Base-by-base conservation (phyloP, 345 rosid genomes). In the Euphorbia pulcherrima region DNA sequence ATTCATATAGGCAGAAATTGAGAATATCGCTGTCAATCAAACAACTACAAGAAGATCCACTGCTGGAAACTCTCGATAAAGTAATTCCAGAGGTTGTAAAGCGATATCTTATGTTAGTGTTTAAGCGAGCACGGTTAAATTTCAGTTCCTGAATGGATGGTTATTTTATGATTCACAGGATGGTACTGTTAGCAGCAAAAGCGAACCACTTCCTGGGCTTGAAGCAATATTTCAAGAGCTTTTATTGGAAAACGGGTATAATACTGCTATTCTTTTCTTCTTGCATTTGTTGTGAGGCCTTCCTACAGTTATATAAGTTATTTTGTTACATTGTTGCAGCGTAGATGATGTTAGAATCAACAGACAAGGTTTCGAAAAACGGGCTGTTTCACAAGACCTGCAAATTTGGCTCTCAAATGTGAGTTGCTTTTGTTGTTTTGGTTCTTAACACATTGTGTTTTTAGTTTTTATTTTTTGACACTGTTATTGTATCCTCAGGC, bases 361-460 rank as follows among this genome's bases (percentile, higher is more conserved):
- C 57, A 75, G 86, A 58, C 93, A 92, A 85, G 98, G 98, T 51
- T 90, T 88, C 41, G 97, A 90, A 87, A 92, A 86, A 77, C 86
- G 93, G 52, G 94, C 89, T 29, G 96, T 92, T 72, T 92, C 98
- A 21, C 98, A 87, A 75, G 98, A 92, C 74, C 72, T 90, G 60
- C 98, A 92, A 79, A 89, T 92, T 52, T 92, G 97, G 93, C 98
- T 92, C 71, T 87, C 97, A 55, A 92, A 90, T 74, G 98, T 90
- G 75, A 90, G 92, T 73, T 54, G 27, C 47, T 51, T n/a, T n/a
- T n/a, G n/a, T n/a, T n/a, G n/a, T n/a, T n/a, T n/a, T n/a, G n/a
- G n/a, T n/a, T n/a, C n/a, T n/a, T n/a, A n/a, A n/a, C n/a, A n/a
- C n/a, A n/a, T n/a, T n/a, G n/a, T n/a, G 23, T 56, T 52, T 52